Conservation (phyloP, 2,329 filamentous ascomycete species). For the Fusarium fujikuroi region DNA sequence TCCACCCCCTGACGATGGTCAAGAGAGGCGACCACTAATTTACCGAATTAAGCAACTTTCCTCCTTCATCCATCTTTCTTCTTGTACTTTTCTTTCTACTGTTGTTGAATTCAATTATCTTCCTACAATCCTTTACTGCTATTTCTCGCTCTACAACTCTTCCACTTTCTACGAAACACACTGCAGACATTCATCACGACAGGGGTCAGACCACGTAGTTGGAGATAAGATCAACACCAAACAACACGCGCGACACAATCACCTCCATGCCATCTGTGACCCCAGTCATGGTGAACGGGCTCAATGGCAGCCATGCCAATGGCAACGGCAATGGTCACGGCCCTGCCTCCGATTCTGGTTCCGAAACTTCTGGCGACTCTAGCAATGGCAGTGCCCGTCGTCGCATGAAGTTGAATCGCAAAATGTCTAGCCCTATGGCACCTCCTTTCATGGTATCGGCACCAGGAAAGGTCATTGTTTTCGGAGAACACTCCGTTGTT, state of each 20-base stretch:
- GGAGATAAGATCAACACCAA: conserved; percentile 19
- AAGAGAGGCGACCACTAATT: conserved; percentile 33
- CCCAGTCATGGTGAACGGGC: conserved; percentile 39
- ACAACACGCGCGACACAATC: conserved; percentile 23
- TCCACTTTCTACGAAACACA: neutral
- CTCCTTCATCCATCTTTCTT: conserved; percentile 14
- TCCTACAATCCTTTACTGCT: neutral
- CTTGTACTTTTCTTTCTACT: neutral
- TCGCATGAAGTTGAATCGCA: conserved; percentile 60
- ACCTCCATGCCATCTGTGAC: conserved; percentile 38
- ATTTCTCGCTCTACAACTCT: neutral
- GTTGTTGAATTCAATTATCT: conserved; percentile 12
- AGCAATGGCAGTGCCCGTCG: conserved; percentile 50
- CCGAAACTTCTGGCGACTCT: conserved; percentile 43
- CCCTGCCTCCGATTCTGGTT: conserved; percentile 41
- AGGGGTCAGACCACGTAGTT: conserved; percentile 16
- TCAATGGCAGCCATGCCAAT: conserved; percentile 35
- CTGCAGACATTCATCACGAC: conserved; percentile 14
- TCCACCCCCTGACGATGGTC: conserved; percentile 37
- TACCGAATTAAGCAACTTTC: conserved; percentile 26
- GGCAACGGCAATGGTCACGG: conserved; percentile 8
- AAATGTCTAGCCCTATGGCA: conserved; percentile 74
- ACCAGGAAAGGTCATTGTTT: conserved; percentile 97
- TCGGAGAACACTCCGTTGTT: conserved; percentile 97
- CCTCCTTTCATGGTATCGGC: conserved; percentile 98